Evolutionary conservation across 352 stramenopile species (phyloP).

Genomic region (Phytophthora sansomeana): DNA sequence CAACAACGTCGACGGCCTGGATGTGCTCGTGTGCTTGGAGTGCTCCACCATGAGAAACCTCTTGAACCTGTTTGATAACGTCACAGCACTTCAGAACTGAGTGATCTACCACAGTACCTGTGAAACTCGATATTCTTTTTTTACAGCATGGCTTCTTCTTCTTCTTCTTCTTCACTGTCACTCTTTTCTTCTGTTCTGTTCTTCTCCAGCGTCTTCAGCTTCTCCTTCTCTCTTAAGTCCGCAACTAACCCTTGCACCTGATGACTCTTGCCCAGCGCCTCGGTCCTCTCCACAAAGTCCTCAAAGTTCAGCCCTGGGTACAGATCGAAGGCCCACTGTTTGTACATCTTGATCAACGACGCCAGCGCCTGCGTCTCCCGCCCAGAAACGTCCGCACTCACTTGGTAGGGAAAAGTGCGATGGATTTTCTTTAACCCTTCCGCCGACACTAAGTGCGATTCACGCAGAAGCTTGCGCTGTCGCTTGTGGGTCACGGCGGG

Average conservation of each 20-base stretch:
- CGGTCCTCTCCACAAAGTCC: conserved; percentile 76
- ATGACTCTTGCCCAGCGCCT: conserved; percentile 65
- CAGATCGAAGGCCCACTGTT: conserved; percentile 87
- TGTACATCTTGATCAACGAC: conserved; percentile 83
- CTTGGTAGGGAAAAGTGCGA: conserved; percentile 75
- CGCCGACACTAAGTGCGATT: conserved; percentile 68
- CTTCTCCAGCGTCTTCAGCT: conserved; percentile 39
- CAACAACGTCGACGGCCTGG: conserved; percentile 19
- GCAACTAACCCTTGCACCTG: conserved; percentile 70
- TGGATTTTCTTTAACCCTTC: conserved; percentile 80
- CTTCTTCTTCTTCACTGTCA: conserved; percentile 46
- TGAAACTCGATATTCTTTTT: too few relatives aligned
- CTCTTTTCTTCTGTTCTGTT: conserved; percentile 18
- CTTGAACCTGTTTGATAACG: conserved; percentile 1
- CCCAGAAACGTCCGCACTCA: conserved; percentile 55
- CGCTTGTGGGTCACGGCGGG: conserved; percentile 32
- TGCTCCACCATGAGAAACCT: conserved; percentile 24
- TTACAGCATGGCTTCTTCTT: conserved; percentile 59
- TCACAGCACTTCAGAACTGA: conserved; percentile 22
- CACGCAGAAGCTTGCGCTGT: conserved; percentile 67
- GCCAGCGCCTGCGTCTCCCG: conserved; percentile 74
- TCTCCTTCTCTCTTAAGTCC: conserved; percentile 68
- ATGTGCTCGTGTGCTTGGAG: conserved; percentile 37
- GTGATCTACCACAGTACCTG: too few relatives aligned
- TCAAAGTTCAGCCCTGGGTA: conserved; percentile 86